phyloP scores from a whole-genome alignment of 2,329 filamentous ascomycete genomes.

The Seiridium unicorne region DNA sequence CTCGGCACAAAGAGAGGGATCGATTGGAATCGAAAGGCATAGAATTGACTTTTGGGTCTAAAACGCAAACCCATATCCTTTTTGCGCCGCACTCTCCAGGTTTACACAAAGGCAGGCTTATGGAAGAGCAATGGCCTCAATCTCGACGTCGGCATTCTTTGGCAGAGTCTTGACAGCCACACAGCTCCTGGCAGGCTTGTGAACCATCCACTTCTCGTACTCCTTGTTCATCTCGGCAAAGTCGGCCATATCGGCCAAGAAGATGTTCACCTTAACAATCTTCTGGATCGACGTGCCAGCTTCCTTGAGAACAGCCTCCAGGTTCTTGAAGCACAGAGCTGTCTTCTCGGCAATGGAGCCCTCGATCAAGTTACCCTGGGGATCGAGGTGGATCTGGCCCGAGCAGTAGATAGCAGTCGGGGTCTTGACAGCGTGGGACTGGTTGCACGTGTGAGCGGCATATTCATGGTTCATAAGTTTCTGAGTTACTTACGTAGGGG shows the following conservation, averaged over 20 bases:
- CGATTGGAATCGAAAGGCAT: too few species aligned
- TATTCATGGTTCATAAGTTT: background rate
- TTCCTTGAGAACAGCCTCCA: conserved; percentile 78
- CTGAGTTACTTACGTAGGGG: conserved; percentile 54
- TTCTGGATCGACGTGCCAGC: conserved; percentile 75
- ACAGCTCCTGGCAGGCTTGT: conserved; percentile 86
- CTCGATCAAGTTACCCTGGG: conserved; percentile 53
- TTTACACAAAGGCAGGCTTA: background rate
- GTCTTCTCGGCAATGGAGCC: conserved; percentile 65
- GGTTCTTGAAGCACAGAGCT: conserved; percentile 67
- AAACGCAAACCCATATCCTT: too few species aligned
- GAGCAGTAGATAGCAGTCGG: conserved; percentile 65
- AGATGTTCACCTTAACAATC: conserved; percentile 90
- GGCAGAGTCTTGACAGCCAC: conserved; percentile 88
- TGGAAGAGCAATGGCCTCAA: conserved; percentile 79
- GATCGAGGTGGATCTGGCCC: conserved; percentile 69
- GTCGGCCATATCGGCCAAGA: conserved; percentile 86
- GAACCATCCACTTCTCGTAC: conserved; percentile 79
- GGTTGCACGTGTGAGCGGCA: conserved; percentile 11
- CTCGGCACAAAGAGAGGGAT: too few species aligned
- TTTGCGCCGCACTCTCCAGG: too few species aligned
- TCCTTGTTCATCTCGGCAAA: conserved; percentile 85
- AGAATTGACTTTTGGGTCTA: too few species aligned
- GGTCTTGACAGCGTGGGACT: conserved; percentile 69
- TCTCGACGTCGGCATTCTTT: conserved; percentile 83